Conservation (phyloP, 495 filamentous ascomycete genomes). For the Chaetomium tenue region DNA sequence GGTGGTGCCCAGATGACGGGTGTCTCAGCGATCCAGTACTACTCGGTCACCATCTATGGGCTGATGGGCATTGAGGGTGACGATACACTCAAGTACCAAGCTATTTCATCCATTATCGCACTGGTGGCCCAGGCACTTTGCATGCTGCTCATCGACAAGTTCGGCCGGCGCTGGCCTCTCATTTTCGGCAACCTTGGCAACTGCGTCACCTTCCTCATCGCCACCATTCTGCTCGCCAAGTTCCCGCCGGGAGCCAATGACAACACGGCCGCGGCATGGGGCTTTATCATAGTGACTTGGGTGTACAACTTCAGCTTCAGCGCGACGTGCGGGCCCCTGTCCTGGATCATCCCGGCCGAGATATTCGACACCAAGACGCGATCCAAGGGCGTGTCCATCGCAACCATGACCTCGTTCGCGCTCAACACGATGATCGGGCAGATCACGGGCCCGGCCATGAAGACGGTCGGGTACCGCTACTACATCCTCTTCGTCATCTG, state of each 20-base stretch:
- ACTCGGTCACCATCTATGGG: conserved; percentile 20
- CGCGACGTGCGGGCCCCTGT: conserved; percentile 16
- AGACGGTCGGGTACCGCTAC: conserved; percentile 3
- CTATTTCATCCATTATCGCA: conserved; percentile 17
- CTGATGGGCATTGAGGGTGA: conserved; percentile 17
- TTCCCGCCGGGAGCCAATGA: conserved; percentile 6
- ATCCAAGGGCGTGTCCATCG: conserved; percentile 17
- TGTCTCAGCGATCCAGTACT: conserved; percentile 21
- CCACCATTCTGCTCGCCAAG: conserved; percentile 15
- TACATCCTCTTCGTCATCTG: conserved; percentile 16
- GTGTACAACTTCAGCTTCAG: conserved; percentile 20
- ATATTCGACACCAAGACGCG: conserved; percentile 17
- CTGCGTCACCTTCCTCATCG: conserved; percentile 20
- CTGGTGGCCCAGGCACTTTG: conserved; percentile 15
- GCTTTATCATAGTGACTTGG: conserved; percentile 18
- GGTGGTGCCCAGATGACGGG: conserved; percentile 17
- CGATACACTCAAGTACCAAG: conserved; percentile 21
- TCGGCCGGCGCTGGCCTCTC: conserved; percentile 18
- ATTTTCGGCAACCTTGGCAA: conserved; percentile 17
- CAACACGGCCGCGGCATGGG: conserved; percentile 18
- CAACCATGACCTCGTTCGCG: conserved; percentile 17
- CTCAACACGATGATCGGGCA: conserved; percentile 23
- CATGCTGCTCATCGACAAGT: conserved; percentile 15
- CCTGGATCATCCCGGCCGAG: conserved; percentile 20
- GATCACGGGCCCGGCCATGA: conserved; percentile 16